Conservation (phyloP, 176 grass and related monocot genomes). For the Lolium perenne region DNA sequence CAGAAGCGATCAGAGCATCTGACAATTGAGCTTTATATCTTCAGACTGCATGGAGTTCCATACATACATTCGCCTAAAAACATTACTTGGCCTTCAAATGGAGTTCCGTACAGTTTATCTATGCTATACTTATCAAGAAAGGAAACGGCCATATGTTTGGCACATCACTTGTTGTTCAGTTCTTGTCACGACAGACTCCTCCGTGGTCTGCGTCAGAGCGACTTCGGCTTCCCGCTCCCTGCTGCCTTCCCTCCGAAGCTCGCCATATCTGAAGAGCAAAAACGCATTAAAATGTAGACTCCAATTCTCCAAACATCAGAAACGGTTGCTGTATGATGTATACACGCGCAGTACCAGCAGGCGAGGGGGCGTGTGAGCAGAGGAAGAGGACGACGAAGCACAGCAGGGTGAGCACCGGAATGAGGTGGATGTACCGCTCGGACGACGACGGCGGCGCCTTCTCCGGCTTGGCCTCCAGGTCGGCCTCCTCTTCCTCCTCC, state of each 20-base stretch:
- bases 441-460: slow-evolving; percentile 35
- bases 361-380: slow-evolving; percentile 42
- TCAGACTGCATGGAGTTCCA: too few species aligned
- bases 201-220: slow-evolving; percentile 8
- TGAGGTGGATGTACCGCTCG: slow-evolving; percentile 49
- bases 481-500: slow-evolving; percentile 22
- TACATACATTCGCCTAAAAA: too few species aligned
- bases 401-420: slow-evolving; percentile 42
- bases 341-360: slow-evolving; percentile 3
- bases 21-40: too few species aligned
- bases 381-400: slow-evolving; percentile 63
- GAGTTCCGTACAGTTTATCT: too few species aligned
- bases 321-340: neutral
- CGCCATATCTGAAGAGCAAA: slow-evolving; percentile 38
- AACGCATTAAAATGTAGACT: neutral
- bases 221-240: slow-evolving; percentile 29
- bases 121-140: too few species aligned
- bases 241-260: slow-evolving; percentile 26
- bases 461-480: slow-evolving; percentile 55
- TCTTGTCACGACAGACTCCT: neutral
- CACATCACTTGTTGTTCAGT: neutral
- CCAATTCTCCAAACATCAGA: neutral
- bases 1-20: too few species aligned
- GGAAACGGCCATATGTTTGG: too few species aligned
- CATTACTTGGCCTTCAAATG: too few species aligned